Evolutionary conservation across 352 stramenopile species (phyloP), one percentile per base, ranked within the genome.

Genomic region (Phytophthora cryptogea): DNA sequence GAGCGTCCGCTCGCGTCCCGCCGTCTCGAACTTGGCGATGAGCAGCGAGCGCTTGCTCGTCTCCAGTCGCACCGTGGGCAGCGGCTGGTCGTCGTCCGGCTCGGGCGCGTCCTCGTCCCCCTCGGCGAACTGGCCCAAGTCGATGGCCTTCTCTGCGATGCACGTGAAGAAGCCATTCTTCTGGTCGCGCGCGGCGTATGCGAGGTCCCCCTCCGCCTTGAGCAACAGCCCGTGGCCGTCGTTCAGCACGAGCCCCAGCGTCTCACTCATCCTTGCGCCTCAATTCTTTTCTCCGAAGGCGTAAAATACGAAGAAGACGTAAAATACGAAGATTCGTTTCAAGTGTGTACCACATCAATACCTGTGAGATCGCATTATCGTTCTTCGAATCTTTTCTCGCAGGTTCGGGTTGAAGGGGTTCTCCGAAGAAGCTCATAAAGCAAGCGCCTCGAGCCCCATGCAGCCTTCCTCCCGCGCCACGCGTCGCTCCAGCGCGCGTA

Each of bases 111-210:
- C 63, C 16, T 72, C 62, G 14, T 57, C 48, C 9, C 66, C 66
- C 26, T 74, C 72, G 9, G 65, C 69, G 42, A 86, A 70, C 33
- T 68, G 62, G 8, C 72, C 68, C 50, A 88, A 39, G 17, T 71
- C 73, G 30, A 86, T 80, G 55, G 83, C 83, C 47, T 82, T 85
- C 54, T 90, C 73, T 2, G 69, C 76, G 59, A 93, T 88, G 39
- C 74, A 80, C 33, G 81, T 77, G 60, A 91, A 93, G 71, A 93
- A 93, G n/a, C 83, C 81, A 49, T 65, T 86, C 54, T 83, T 75
- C 41, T 78, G 63, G 36, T 79, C 58, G n/a, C 45, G 50, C 16
- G 73, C 63, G 28, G 76, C 58, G 55, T 83, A 80, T 65, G 65
- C 50, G 26, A 93, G 72, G 52, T 90, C 78, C 9, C 83, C 83